Evolutionary conservation across 768 basidiomycete species (phyloP), one percentile per base, ranked within the genome.

Genomic region (Naganishia vishniacii): DNA sequence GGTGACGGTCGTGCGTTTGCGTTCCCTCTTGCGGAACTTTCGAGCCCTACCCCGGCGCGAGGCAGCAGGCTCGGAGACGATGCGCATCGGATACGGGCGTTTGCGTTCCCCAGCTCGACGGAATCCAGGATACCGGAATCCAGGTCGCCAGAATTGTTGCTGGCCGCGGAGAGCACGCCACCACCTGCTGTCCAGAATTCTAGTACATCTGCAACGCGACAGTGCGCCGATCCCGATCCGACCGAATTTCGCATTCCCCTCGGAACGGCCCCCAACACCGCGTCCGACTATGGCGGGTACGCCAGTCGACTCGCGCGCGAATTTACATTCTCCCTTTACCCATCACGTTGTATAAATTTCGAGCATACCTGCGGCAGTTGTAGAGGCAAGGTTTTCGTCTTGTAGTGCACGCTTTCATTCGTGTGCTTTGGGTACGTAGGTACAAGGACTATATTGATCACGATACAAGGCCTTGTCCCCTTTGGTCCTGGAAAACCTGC

Each of bases 301-400:
- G 53, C 53, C 12, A 41, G 20, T 12, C 18, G 40, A n/a, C 32
- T 56, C 8, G 34, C 53, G 23, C 18, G 20, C 15, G 12, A 12
- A 6, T 53, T 53, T 25, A 15, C 48, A 49, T 31, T 34, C 7
- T 37, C 34, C 32, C n/a, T 31, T 11, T 9, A 40, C 18, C 28
- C 7, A 40, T 40, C 53, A 56, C 53, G 53, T 40, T 56, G 53
- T 40, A 56, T 56, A 56, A 26, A 26, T 23, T 56, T 56, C 26
- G 53, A 56, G 53, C n/a, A 56, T 56, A 56, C 53, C 53, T 56
- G 53, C 37, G 53, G 53, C 20, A 56, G 53, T 56, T 56, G 53
- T 56, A 56, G 53, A 26, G 53, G 53, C n/a, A 56, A 56, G 37
- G 32, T 56, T 2, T 56, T 56, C 23, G n/a, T 37, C n/a, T 56